Base-by-base conservation (phyloP, 2,329 filamentous ascomycete genomes). In the Golovinomyces cichoracearum region DNA sequence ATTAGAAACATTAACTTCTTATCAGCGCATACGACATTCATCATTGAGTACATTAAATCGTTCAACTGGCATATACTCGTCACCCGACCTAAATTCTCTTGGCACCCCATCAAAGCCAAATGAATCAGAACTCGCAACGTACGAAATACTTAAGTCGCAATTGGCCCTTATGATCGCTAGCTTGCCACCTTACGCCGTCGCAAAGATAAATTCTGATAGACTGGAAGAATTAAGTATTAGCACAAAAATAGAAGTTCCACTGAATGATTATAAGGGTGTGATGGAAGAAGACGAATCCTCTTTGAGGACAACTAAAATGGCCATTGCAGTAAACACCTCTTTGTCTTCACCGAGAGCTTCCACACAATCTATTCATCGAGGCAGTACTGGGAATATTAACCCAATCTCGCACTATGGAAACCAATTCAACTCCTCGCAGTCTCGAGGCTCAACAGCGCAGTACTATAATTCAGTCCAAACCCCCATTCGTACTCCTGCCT, bases 21-120 rank as follows among this genome's bases (percentile, higher is more conserved):
- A 83, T 60, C 82, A 88, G 63, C 74, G 80, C 53, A 85, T 83
- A 59, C 78, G 82, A 51, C 82, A 84, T 57, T 69, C 80, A 41
- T 74, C 74, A 1, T 63, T 84, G 21, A 77, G 67, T 49, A 76
- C 74, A 50, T 71, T 78, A 56, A 73, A 70, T 54, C 68, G 73
- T 17, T 71, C 72, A 53, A 69, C 69, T 2, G 69, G 72, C 47
- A 73, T 79, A 51, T 75, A 78, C 3, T 78, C 80, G 65, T 69
- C 80, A 7, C 70, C 75, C 10, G 74, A 78, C 44, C 64, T 63
- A 7, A 62, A 64, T 4, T 57, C 66, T 45, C 61, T 65, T 4
- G 75, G 78, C 22, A 77, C 71, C 5, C 71, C 74, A 1, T 73
- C 75, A 3, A 74, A 76, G 47, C 81, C 82, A 7, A 76, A 77